Conservation (phyloP, 2,329 filamentous ascomycete genomes). For the Emydomyces testavorans region DNA sequence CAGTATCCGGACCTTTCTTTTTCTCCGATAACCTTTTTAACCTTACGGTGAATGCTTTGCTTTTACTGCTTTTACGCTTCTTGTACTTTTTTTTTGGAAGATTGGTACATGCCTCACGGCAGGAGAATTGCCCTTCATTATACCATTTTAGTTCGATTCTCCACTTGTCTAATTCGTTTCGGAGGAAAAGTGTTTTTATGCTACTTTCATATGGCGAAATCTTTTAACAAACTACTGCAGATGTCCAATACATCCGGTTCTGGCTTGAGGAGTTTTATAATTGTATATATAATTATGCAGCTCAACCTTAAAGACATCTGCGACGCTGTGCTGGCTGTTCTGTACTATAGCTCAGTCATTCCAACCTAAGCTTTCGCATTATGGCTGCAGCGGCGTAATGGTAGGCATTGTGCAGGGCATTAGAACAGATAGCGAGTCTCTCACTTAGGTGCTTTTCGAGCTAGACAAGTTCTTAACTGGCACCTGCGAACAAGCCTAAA, state of each 20-base stretch:
- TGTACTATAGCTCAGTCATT: too few relatives aligned
- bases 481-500: too few relatives aligned
- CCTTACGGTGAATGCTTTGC: not conserved
- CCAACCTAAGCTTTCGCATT: too few relatives aligned
- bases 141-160: constrained; percentile 2
- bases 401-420: too few relatives aligned
- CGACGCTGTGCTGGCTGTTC: too few relatives aligned
- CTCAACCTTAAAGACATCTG: too few relatives aligned
- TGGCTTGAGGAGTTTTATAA: too few relatives aligned
- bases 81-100: constrained; percentile 13
- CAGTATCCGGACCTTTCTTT: not conserved
- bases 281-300: too few relatives aligned
- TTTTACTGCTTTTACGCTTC: not conserved
- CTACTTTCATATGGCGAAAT: not conserved
- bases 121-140: constrained; percentile 5
- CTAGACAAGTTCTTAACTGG: too few relatives aligned
- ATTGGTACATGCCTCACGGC: constrained; percentile 23
- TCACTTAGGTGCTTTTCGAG: too few relatives aligned
- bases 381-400: too few relatives aligned
- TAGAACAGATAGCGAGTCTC: too few relatives aligned
- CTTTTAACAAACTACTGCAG: not conserved
- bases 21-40: not conserved
- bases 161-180: not conserved
- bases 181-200: not conserved
- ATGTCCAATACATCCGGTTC: not conserved